A percentile compares a stretch with the other conserved stretches of the same genome.
Conservation (phyloP, 345 rosid species). For the Populus deltoides region DNA sequence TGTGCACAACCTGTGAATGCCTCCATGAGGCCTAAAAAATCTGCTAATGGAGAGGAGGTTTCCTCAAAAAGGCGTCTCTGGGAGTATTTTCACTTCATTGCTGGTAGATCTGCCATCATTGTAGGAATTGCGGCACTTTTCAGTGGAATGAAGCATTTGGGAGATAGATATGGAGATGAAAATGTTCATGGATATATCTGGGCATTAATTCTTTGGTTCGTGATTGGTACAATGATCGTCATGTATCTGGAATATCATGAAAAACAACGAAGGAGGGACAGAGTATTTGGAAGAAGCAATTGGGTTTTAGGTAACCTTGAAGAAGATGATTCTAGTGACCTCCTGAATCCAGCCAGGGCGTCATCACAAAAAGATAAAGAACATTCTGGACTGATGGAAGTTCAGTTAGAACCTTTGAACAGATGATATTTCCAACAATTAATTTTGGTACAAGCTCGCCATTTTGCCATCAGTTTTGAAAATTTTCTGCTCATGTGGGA, state of each 20-base stretch:
- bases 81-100: conserved; percentile 77
- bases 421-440: conserved; percentile 38
- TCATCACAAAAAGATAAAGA: conserved; percentile 41
- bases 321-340: conserved; percentile 81
- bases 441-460: conserved; percentile 7
- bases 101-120: conserved; percentile 62
- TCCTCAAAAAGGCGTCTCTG: conserved; percentile 60
- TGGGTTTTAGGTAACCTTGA: conserved; percentile 80
- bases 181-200: conserved; percentile 67
- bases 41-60: conserved; percentile 49
- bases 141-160: conserved; percentile 69
- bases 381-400: conserved; percentile 59
- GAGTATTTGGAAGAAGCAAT: conserved; percentile 54
- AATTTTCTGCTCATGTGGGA: conserved; percentile 8
- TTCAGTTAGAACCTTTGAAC: conserved; percentile 84
- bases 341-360: conserved; percentile 49
- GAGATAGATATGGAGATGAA: conserved; percentile 76
- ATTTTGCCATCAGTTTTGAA: conserved; percentile 21
- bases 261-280: conserved; percentile 42
- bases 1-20: conserved; percentile 85
- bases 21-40: conserved; percentile 68
- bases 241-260: conserved; percentile 63
- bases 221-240: conserved; percentile 41
- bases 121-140: conserved; percentile 63
- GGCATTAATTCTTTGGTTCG: conserved; percentile 70